These are phyloP conservation scores for Phytophthora citrophthora DNA, from an alignment of 352 stramenopile genomes.

Conservation along the genomic window DNA sequence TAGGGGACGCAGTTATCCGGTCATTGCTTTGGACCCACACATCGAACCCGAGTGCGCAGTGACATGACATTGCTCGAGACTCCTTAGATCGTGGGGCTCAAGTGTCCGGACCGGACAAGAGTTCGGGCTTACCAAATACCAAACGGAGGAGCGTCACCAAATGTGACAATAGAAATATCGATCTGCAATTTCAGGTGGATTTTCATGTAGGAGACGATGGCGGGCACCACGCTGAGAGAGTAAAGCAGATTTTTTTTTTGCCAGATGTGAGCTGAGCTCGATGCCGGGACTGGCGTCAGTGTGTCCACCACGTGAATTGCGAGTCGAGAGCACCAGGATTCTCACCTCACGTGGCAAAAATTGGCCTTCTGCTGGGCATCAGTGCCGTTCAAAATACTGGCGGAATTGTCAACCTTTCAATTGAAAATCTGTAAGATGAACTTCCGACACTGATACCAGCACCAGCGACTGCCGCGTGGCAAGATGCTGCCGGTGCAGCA, in stretches of 20 bases:
- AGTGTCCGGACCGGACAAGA: slow-evolving; percentile 21
- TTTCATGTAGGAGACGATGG: slow-evolving; percentile 6
- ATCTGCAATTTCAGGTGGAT: slow-evolving; percentile 19
- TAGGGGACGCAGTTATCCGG: slow-evolving; percentile 16
- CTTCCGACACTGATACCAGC: background rate
- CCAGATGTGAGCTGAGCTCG: slow-evolving; percentile 19
- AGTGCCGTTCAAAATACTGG: slow-evolving; percentile 13
- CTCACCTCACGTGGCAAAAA: slow-evolving; percentile 11
- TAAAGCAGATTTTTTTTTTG: background rate
- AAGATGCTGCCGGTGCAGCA: slow-evolving; percentile 3
- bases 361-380: slow-evolving; percentile 6
- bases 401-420: slow-evolving; percentile 3
- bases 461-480: slow-evolving; percentile 7
- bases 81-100: slow-evolving; percentile 8
- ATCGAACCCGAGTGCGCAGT: slow-evolving; percentile 9
- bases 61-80: slow-evolving; percentile 16
- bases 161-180: slow-evolving; percentile 15
- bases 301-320: slow-evolving; percentile 24
- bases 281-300: slow-evolving; percentile 17
- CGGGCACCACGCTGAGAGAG: background rate
- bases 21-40: slow-evolving; percentile 3
- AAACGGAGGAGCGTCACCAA: background rate
- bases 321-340: slow-evolving; percentile 16
- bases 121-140: slow-evolving; percentile 2
- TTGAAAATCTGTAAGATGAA: slow-evolving; percentile 1